Conservation (phyloP, 495 filamentous ascomycete genomes). For the Hyaloscypha bicolor region DNA sequence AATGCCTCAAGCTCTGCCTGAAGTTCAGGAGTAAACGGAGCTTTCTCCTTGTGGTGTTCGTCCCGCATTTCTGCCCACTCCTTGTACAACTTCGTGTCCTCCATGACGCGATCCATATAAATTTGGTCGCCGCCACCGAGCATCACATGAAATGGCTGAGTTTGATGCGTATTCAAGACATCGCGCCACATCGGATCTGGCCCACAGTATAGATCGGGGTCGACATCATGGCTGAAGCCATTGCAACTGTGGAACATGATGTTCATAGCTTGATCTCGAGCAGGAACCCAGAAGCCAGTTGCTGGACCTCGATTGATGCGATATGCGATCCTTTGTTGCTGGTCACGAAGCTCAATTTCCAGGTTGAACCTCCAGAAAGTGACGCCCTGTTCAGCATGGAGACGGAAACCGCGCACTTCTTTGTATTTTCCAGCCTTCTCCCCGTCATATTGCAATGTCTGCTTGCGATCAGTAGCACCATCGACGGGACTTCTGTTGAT, state of each 20-base stretch:
- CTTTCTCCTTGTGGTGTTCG: slow-evolving; percentile 72
- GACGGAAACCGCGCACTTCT: slow-evolving; percentile 76
- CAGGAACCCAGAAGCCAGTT: slow-evolving; percentile 93
- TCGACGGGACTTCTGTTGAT: slow-evolving; percentile 37
- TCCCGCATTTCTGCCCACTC: slow-evolving; percentile 86
- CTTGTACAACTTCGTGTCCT: slow-evolving; percentile 71
- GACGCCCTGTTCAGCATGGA: slow-evolving; percentile 82
- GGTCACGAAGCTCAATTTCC: slow-evolving; percentile 79
- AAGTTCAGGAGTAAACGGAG: slow-evolving; percentile 73
- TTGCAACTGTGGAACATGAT: slow-evolving; percentile 99
- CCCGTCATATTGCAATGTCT: slow-evolving; percentile 56
- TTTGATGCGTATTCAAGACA: slow-evolving; percentile 90
- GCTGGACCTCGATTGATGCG: slow-evolving; percentile 91
- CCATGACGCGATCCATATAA: slow-evolving; percentile 85
- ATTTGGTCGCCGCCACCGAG: slow-evolving; percentile 96
- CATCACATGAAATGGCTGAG: slow-evolving; percentile 96
- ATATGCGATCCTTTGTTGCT: slow-evolving; percentile 86
- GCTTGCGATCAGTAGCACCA: slow-evolving; percentile 33
- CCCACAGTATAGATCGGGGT: slow-evolving; percentile 78
- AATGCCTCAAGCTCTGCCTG: slow-evolving; percentile 83
- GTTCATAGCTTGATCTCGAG: slow-evolving; percentile 86
- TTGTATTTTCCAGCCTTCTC: slow-evolving; percentile 75
- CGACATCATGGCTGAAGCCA: slow-evolving; percentile 82
- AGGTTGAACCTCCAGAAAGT: slow-evolving; percentile 98
- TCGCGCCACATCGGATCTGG: slow-evolving; percentile 98